Percentiles rank a stretch among this genome's conserved stretches.
Evolutionary conservation across 805 yeast genomes (phyloP).

Genomic region (Metschnikowia hibisci): DNA sequence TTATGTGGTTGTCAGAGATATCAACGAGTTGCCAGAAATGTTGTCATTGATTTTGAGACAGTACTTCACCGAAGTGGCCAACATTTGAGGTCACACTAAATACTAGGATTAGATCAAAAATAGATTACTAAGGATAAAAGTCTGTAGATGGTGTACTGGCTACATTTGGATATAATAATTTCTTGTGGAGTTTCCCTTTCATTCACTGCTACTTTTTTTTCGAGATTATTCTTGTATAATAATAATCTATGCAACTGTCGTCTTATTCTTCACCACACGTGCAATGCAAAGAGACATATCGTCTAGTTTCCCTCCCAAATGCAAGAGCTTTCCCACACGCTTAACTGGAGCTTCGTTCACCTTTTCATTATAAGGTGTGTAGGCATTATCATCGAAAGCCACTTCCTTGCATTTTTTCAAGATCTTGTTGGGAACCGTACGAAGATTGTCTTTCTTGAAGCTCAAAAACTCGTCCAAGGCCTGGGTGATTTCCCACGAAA

Average conservation of each 20-base stretch:
- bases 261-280: conserved; percentile 28
- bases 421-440: conserved; percentile 38
- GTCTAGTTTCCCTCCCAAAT: conserved; percentile 52
- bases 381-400: conserved; percentile 51
- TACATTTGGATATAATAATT: no score
- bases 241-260: neutral
- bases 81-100: conserved; percentile 7
- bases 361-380: conserved; percentile 51
- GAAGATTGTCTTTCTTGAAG: conserved; percentile 28
- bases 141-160: no score
- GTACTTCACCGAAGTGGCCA: conserved; percentile 68
- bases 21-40: conserved; percentile 88
- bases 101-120: no score
- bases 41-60: conserved; percentile 85
- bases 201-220: no score
- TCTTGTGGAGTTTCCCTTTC: no score
- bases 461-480: conserved; percentile 32
- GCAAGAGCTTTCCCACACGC: conserved; percentile 27
- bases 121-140: no score
- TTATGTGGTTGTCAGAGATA: conserved; percentile 88
- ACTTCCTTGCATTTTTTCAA: conserved; percentile 43
- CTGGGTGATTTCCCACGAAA: conserved; percentile 43
- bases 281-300: conserved; percentile 52
- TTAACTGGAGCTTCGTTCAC: conserved; percentile 40
- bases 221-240: no score